Evolutionary conservation across 1,284 basidiomycete genomes (phyloP).

Genomic region (Rhizoctonia solani): DNA sequence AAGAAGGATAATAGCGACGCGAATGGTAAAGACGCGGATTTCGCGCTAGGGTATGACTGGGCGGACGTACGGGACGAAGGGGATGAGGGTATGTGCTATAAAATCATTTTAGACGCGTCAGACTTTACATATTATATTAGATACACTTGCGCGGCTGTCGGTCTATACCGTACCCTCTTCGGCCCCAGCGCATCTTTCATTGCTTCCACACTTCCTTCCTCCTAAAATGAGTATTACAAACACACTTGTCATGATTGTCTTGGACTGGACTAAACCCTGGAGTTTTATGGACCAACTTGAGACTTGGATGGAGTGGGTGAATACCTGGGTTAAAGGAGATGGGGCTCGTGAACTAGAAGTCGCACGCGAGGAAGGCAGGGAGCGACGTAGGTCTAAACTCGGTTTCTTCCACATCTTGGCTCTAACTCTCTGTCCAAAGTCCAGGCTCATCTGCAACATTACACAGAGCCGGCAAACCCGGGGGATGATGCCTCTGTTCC

Average conservation of each 20-base stretch:
- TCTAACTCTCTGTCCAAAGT: slow-evolving; percentile 55
- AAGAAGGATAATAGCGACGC: slow-evolving; percentile 53
- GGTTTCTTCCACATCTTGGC: slow-evolving; percentile 10
- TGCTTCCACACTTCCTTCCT: slow-evolving; percentile 85
- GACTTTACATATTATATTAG: slow-evolving; percentile 48
- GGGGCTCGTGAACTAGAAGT: slow-evolving; percentile 68
- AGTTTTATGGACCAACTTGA: slow-evolving; percentile 87
- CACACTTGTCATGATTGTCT: slow-evolving; percentile 80
- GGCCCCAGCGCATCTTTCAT: slow-evolving; percentile 66
- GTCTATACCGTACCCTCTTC: slow-evolving; percentile 88
- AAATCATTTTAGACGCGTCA: slow-evolving; percentile 39
- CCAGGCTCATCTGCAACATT: slow-evolving; percentile 85
- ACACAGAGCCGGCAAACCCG: slow-evolving; percentile 69
- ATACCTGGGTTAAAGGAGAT: slow-evolving; percentile 76
- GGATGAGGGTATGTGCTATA: slow-evolving; percentile 70
- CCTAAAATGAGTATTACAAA: slow-evolving; percentile 70
- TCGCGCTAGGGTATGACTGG: slow-evolving; percentile 87
- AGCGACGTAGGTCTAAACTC: slow-evolving; percentile 68
- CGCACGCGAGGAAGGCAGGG: slow-evolving; percentile 75
- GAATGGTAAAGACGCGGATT: slow-evolving; percentile 61
- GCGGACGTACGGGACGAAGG: slow-evolving; percentile 82
- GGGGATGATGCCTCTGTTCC: slow-evolving; percentile 56
- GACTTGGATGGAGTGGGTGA: slow-evolving; percentile 84
- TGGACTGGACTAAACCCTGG: slow-evolving; percentile 97
- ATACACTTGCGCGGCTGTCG: slow-evolving; percentile 82